Evolutionary conservation across 192 early-diverging fungal genomes (phyloP).

Genomic region (Umbelopsis vinacea): DNA sequence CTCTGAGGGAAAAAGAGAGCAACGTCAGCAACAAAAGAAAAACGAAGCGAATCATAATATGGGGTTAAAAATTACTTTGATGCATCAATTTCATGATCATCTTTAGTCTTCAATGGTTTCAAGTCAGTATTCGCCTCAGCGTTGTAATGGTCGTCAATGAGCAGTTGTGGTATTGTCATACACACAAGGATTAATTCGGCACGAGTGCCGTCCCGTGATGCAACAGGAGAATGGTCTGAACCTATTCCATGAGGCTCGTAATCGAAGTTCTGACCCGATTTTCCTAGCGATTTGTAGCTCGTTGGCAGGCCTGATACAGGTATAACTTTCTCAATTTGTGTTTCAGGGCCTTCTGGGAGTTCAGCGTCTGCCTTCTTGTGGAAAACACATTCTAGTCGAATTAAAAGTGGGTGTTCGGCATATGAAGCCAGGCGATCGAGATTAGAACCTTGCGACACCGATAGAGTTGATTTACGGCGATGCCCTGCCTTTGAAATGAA

Average conservation of each 20-base stretch:
- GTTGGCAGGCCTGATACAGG: conserved; percentile 61
- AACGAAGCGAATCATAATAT: background rate
- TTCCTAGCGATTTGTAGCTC: conserved; percentile 44
- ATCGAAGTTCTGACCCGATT: conserved; percentile 34
- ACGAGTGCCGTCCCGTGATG: conserved; percentile 67
- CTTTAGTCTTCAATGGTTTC: background rate
- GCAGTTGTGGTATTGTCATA: conserved; percentile 56
- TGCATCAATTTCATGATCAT: background rate
- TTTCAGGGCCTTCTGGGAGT: background rate
- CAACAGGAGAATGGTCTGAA: conserved; percentile 63
- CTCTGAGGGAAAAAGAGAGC: background rate
- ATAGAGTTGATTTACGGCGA: background rate
- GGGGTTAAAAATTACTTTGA: background rate
- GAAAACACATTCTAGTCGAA: conserved; percentile 68
- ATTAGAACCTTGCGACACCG: background rate
- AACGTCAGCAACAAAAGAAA: background rate
- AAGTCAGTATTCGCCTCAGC: background rate
- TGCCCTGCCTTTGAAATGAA: background rate
- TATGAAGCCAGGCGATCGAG: conserved; percentile 50
- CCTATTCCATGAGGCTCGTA: conserved; percentile 69
- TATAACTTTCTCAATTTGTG: conserved; percentile 33
- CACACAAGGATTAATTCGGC: conserved; percentile 69
- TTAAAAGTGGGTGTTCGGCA: conserved; percentile 70
- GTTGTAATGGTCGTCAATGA: background rate
- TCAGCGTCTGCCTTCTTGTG: conserved; percentile 55